A percentile compares a stretch with the other conserved stretches of the same genome.
phyloP scores from a whole-genome alignment of 2,329 filamentous ascomycete genomes.

The Aspergillus costaricaensis region DNA sequence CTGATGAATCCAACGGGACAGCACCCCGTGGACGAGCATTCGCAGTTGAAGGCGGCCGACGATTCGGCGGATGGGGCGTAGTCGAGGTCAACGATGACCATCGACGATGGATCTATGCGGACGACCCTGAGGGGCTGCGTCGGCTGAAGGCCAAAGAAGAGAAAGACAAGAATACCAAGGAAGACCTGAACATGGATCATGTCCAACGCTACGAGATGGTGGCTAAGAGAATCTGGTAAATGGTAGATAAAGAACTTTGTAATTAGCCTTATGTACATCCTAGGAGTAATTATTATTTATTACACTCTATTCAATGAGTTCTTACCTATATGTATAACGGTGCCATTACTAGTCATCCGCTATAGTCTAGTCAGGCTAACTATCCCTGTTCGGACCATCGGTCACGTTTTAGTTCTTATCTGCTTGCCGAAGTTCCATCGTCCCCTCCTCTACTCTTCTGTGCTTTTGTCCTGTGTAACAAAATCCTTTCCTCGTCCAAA shows the following conservation, averaged over 20 bases:
- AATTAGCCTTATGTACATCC: not conserved
- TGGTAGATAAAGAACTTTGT: not conserved
- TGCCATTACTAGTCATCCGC: too few species aligned
- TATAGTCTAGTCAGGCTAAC: too few species aligned
- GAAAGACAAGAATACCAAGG: conserved; percentile 59
- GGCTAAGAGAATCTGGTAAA: conserved; percentile 91
- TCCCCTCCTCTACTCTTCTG: not conserved
- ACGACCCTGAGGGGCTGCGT: conserved; percentile 71
- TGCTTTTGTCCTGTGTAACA: too few species aligned
- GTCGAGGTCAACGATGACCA: conserved; percentile 90
- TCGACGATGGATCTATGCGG: conserved; percentile 80
- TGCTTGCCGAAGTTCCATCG: not conserved
- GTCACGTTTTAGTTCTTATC: not conserved
- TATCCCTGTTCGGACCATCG: too few species aligned
- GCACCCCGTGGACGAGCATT: conserved; percentile 45
- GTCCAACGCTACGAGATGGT: conserved; percentile 90
- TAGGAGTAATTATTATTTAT: not conserved
- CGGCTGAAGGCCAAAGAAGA: conserved; percentile 65
- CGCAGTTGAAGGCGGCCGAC: conserved; percentile 69
- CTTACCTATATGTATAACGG: too few species aligned
- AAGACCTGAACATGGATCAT: conserved; percentile 62
- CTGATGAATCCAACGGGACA: conserved; percentile 15
- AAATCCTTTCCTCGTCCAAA: too few species aligned
- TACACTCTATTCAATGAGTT: too few species aligned
- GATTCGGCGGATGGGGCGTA: conserved; percentile 78